A percentile compares a stretch with the other conserved stretches of the same genome.
Conservation (phyloP, 1,284 basidiomycete genomes). For the Ganoderma resinaceum region DNA sequence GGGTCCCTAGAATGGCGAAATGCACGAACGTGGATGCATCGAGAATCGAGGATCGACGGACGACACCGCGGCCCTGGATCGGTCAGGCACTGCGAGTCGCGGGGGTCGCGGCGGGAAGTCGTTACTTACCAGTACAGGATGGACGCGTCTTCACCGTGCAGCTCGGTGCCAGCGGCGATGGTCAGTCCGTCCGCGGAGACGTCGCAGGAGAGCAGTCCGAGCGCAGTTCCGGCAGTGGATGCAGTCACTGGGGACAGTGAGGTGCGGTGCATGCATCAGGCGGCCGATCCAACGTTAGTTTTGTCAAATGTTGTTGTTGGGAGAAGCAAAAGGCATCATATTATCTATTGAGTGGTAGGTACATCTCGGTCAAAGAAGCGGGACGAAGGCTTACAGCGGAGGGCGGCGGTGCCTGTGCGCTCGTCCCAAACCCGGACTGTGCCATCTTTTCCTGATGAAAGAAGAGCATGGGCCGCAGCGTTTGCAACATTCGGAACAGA, state of each 20-base stretch:
- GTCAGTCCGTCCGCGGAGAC: conserved; percentile 68
- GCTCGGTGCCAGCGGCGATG: conserved; percentile 74
- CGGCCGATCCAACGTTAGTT: background rate
- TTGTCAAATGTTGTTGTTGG: background rate
- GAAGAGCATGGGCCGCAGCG: conserved; percentile 44
- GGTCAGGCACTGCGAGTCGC: background rate
- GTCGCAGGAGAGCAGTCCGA: conserved; percentile 69
- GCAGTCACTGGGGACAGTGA: conserved; percentile 43
- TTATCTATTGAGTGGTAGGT: conserved; percentile 54
- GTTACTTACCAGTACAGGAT: conserved; percentile 74
- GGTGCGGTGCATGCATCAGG: background rate
- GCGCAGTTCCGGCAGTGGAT: conserved; percentile 52
- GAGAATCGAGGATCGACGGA: conserved; percentile 3
- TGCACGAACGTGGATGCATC: background rate
- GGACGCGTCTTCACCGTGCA: conserved; percentile 72
- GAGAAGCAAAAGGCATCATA: conserved; percentile 14
- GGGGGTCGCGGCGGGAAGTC: background rate
- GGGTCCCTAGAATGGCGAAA: conserved; percentile 57
- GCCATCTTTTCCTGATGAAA: conserved; percentile 72
- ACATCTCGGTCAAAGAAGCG: conserved; percentile 28
- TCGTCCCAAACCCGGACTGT: conserved; percentile 75
- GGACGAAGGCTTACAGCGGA: conserved; percentile 60
- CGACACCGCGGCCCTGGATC: background rate
- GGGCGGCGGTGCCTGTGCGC: conserved; percentile 55
- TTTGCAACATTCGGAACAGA: conserved; percentile 45